These are phyloP conservation scores for Catunica adiposa DNA, from an alignment of 2,329 filamentous ascomycete genomes.

Conservation along the genomic window DNA sequence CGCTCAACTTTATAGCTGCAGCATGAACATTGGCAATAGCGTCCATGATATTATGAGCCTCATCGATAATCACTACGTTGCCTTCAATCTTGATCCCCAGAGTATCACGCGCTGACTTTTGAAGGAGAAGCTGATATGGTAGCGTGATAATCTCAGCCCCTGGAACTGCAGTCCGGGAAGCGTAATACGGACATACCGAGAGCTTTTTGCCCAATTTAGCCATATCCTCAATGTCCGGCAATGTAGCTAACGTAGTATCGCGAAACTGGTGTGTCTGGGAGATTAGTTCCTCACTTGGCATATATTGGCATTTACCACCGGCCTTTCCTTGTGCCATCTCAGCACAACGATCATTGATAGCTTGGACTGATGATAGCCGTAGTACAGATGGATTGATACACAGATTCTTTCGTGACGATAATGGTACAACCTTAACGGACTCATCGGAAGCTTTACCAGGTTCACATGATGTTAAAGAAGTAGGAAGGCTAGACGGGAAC, in stretches of 20 bases:
- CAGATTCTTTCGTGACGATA: conserved; percentile 72
- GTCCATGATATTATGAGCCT: conserved; percentile 96
- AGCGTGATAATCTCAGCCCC: conserved; percentile 80
- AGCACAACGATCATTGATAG: conserved; percentile 84
- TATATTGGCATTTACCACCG: conserved; percentile 53
- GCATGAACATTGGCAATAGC: conserved; percentile 79
- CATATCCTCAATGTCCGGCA: conserved; percentile 89
- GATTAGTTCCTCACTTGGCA: conserved; percentile 64
- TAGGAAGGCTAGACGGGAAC: conserved; percentile 54
- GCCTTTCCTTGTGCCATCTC: conserved; percentile 60
- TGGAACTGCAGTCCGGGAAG: conserved; percentile 69
- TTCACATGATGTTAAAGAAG: conserved; percentile 19
- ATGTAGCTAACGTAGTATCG: conserved; percentile 64
- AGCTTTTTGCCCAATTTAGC: conserved; percentile 60
- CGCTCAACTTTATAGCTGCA: conserved; percentile 53
- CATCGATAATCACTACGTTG: conserved; percentile 88
- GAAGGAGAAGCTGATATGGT: conserved; percentile 79
- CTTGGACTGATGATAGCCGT: conserved; percentile 51
- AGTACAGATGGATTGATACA: conserved; percentile 81
- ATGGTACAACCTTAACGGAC: conserved; percentile 58
- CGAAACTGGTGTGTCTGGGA: conserved; percentile 62
- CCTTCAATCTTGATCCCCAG: conserved; percentile 71
- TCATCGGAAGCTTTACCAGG: conserved; percentile 15
- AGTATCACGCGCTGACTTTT: conserved; percentile 73
- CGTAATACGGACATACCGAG: conserved; percentile 86